These are phyloP conservation scores for Xanthoconium purpureum DNA, from an alignment of 768 basidiomycete species.

Conservation along the genomic window DNA sequence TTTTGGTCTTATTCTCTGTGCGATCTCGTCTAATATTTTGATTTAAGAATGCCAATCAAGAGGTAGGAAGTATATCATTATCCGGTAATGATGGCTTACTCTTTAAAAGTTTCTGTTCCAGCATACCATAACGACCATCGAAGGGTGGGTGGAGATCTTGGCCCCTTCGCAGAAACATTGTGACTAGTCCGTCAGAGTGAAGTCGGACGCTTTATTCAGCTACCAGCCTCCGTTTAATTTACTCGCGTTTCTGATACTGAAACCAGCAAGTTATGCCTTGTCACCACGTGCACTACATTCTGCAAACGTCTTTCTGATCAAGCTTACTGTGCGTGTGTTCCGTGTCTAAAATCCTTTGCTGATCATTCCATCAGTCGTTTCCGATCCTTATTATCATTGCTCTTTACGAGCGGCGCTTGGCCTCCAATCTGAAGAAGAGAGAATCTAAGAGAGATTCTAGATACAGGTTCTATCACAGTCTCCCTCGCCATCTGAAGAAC, in stretches of 20 bases:
- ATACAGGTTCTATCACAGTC: constrained; percentile 55
- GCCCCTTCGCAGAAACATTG: not conserved
- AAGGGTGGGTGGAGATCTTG: constrained; percentile 53
- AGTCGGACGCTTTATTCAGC: constrained; percentile 85
- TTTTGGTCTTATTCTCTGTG: not conserved
- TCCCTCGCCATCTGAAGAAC: constrained; percentile 69
- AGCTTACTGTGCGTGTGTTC: constrained; percentile 56
- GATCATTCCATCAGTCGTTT: constrained; percentile 48
- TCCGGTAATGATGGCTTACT: constrained; percentile 13
- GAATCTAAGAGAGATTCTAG: constrained; percentile 51
- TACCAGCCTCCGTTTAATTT: constrained; percentile 92
- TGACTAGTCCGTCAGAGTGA: constrained; percentile 52
- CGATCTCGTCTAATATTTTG: not conserved
- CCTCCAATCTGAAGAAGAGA: constrained; percentile 47
- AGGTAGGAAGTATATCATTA: constrained; percentile 36
- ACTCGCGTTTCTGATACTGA: constrained; percentile 74
- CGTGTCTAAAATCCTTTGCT: not conserved
- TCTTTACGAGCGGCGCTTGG: constrained; percentile 73
- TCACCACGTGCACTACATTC: constrained; percentile 78
- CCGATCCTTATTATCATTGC: constrained; percentile 75
- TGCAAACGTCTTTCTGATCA: constrained; percentile 83
- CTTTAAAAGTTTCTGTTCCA: constrained; percentile 77
- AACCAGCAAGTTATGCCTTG: constrained; percentile 73
- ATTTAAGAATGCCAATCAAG: constrained; percentile 55
- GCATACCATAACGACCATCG: constrained; percentile 79